Evolutionary conservation across 306 rosid species (phyloP), one percentile per base, ranked within the genome.

Genomic region (Crataegus laevigata): DNA sequence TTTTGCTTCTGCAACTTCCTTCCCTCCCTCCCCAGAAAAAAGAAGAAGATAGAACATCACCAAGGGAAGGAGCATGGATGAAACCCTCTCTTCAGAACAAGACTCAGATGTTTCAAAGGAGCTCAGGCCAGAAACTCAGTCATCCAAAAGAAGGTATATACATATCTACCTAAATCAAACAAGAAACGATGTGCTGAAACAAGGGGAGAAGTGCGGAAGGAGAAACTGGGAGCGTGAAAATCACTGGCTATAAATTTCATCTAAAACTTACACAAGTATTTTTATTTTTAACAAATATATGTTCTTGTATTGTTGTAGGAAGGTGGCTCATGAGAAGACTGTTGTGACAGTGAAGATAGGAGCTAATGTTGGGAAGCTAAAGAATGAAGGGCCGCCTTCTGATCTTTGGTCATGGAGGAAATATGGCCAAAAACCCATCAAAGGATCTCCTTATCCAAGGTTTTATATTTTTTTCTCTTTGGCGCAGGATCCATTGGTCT

Each of bases 391-490:
- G 11, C 82, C 88, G 38, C 96, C 97, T 80, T 87, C 92, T 32
- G 98, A 93, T 85, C 84, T 82, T 47, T 91, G 98, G 98, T 93
- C 98, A 71, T 93, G 98, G 98, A 93, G 98, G 80, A 93, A 91
- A 84, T 93, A 93, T 87, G 98, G 98, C 71, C 98, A 93, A 60
- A 93, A 93, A 55, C 96, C 98, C 22, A 93, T 93, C 63, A 93
- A 93, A 67, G 98, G 98, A 47, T 91, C 98, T 79, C 97, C 98
- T 75, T 83, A 88, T 85, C 98, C 98, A 79, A 89, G 98, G 98
- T 92, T 60, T 25, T 8, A 9, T 30, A 59, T 65, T 63, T 15
- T 28, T 64, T 65, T 52, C 52, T n/a, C 26, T 40, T 7, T 67
- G 43, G 2, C 45, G 69, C 32, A 38, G 57, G 52, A 3, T 19